Conservation (phyloP, 345 rosid species). For the Corchorus capsularis region DNA sequence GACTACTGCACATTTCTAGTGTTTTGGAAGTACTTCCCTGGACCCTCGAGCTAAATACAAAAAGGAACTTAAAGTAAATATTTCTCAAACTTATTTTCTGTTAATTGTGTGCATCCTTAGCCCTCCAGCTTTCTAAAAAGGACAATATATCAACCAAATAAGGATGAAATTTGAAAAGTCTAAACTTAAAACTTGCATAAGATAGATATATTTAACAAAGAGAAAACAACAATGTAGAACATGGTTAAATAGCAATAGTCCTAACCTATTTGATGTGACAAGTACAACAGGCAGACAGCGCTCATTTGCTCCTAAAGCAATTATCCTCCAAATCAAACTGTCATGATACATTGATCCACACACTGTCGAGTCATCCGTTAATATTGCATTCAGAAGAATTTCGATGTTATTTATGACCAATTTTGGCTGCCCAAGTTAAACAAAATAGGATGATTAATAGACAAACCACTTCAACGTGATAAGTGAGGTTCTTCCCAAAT, state of each 20-base stretch:
- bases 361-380: conserved; percentile 59
- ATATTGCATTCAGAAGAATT: conserved; percentile 68
- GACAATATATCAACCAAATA: background rate
- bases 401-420: conserved; percentile 93
- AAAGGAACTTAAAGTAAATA: background rate
- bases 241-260: conserved; percentile 20
- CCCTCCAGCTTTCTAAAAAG: background rate
- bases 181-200: background rate
- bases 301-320: conserved; percentile 82
- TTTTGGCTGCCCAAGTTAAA: conserved; percentile 77
- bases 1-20: background rate
- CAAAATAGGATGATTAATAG: conserved; percentile 13
- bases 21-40: background rate
- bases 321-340: conserved; percentile 87
- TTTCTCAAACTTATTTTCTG: background rate
- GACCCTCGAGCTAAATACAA: background rate
- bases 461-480: background rate
- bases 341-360: conserved; percentile 83
- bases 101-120: background rate
- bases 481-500: background rate
- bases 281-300: conserved; percentile 78
- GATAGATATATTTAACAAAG: background rate
- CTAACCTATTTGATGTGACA: conserved; percentile 84
- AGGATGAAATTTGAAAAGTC: background rate
- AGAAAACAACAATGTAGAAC: conserved; percentile 7